Evolutionary conservation across 2,329 filamentous ascomycete species (phyloP), one percentile per base, ranked within the genome.

Genomic region (Claviceps sp.): DNA sequence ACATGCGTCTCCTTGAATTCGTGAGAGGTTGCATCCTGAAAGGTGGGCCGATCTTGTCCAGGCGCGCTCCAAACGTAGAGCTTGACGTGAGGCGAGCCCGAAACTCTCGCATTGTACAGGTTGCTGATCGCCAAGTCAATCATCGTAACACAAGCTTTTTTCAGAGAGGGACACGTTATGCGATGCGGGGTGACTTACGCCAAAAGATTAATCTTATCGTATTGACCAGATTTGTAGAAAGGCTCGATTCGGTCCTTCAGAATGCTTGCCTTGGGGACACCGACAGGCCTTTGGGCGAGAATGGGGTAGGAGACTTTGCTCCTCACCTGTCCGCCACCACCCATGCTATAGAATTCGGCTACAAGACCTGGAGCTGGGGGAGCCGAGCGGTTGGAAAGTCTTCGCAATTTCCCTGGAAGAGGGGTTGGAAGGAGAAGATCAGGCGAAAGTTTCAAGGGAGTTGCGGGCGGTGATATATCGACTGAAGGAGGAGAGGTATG

Each of bases 51-150:
- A 26, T 82, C 76, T 49, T 87, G 81, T 60, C 84, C 74, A 1
- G 90, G 90, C 14, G 88, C 88, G 52, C 86, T 84, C 79, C 90
- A 95, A 53, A 89, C 88, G 54, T 77, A 88, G 53, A 98, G 82
- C 70, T 89, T 85, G 62, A 97, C 81, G 65, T 91, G 77, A 30
- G 87, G 79, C 57, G 81, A 71, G 58, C 88, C 88, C 9, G 82
- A 82, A 55, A 63, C 64, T 41, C 60, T 65, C 50, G 62, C 66
- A 56, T 69, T 70, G 62, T 68, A 66, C 56, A 70, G 61, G 51
- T 67, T 69, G 30, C 67, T 70, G 47, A 16, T 40, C 14, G 14
- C 37, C 3, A 26, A 26, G 50, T 40, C 34, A 50, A 20, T 45
- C 14, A 16, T 42, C 14, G 24, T 34, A 11, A 11, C 11, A 14